Conservation (phyloP, 345 rosid genomes). For the Aurinia saxatilis region DNA sequence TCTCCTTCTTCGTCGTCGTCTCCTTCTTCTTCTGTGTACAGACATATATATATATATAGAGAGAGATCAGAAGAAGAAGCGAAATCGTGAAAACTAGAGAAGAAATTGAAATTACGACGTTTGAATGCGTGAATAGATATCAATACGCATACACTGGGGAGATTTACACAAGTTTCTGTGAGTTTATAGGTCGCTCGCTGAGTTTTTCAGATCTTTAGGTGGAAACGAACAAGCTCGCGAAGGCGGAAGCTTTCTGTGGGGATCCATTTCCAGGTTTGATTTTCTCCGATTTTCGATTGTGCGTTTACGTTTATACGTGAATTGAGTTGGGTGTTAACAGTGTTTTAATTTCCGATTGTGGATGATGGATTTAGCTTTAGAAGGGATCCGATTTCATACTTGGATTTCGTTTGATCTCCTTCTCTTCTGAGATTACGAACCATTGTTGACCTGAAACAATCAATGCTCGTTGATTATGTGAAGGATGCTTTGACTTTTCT, state of each 20-base stretch:
- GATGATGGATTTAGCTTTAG: not conserved
- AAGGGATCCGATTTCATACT: conserved; percentile 12
- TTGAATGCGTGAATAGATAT: not conserved
- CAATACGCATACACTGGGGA: not conserved
- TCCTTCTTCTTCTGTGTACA: conserved; percentile 6
- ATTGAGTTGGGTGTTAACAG: not conserved
- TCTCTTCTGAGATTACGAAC: not conserved
- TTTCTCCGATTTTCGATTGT: not conserved
- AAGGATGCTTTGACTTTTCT: conserved; percentile 21
- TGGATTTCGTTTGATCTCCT: not conserved
- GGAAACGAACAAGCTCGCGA: conserved; percentile 18
- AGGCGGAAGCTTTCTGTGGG: not conserved
- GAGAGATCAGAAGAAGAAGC: conserved; percentile 16
- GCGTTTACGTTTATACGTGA: not conserved
- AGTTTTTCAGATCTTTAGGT: conserved; percentile 19
- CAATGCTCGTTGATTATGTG: conserved; percentile 13
- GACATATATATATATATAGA: conserved; percentile 4
- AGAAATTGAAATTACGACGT: conserved; percentile 8
- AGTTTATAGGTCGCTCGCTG: conserved; percentile 8
- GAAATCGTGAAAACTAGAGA: not conserved
- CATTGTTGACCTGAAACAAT: conserved; percentile 15
- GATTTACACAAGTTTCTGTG: not conserved
- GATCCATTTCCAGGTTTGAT: conserved; percentile 16
- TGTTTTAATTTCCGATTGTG: not conserved
- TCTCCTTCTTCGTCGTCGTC: conserved; percentile 4